Evolutionary conservation across 192 early-diverging fungal genomes (phyloP), one percentile per base, ranked within the genome.

Genomic region (Coemansia sp.): DNA sequence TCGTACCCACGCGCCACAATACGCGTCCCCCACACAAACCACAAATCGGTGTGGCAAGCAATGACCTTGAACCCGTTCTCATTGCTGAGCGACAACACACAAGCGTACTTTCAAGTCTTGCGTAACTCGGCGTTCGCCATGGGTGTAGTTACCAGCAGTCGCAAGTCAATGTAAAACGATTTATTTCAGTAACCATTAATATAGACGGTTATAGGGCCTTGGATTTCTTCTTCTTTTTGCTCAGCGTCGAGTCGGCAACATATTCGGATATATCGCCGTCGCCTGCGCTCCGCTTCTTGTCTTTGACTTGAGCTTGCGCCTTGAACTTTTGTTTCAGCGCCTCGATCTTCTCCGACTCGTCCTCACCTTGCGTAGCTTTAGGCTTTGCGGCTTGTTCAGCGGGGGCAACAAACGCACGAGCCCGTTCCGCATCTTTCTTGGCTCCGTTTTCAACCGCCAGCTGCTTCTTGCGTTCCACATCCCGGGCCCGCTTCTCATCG

Each of bases 381-480:
- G 45, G 15, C 55, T 11, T 11, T 19, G 43, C 24, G 10, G 67
- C 69, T 67, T 95, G 92, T 57, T 85, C 82, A 15, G 21, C 21
- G 21, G 93, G 93, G 45, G 93, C 88, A 39, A 93, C 81, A 75
- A 93, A 94, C 3, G 86, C 91, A 79, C 90, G 74, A 23, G 90
- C 84, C 29, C 95, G 85, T 68, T 94, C 89, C 2, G 80, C 85
- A 52, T 86, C 74, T 43, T 88, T 84, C 78, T 91, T 87, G 24
- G 85, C 78, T 12, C 79, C 79, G 43, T 86, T 88, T 66, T 90
- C 91, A 12, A 71, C 78, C 78, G 92, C 87, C 48, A 75, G 79
- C 67, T 89, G 84, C 72, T 85, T 63, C 22, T 60, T 76, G 76
- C 86, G 85, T 67, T 92, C 86, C 70, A 85, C 62, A 29, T 86